phyloP scores from a whole-genome alignment of 1,139 yeast species.

The Casaregolazyma lundiana region DNA sequence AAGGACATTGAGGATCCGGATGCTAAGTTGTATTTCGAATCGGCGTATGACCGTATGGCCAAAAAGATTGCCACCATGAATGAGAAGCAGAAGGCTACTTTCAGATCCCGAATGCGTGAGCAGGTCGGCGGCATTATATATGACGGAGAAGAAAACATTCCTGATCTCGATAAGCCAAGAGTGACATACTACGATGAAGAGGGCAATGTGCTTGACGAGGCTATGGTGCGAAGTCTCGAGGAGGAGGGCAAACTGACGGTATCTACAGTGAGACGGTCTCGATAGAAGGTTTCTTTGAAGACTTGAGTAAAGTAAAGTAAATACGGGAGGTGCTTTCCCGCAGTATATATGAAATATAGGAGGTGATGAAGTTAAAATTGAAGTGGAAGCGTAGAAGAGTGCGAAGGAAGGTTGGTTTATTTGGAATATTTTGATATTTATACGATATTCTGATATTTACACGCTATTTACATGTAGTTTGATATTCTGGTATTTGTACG shows the following conservation, averaged over 20 bases:
- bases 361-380: background rate
- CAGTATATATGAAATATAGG: background rate
- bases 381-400: too few species aligned
- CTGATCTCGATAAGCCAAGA: constrained; percentile 3
- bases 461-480: too few species aligned
- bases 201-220: constrained; percentile 31
- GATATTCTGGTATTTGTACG: too few species aligned
- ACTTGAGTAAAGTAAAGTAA: too few species aligned
- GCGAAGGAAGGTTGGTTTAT: too few species aligned
- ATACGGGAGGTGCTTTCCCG: too few species aligned
- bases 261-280: background rate
- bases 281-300: too few species aligned
- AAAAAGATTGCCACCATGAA: background rate
- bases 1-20: background rate
- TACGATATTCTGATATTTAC: too few species aligned
- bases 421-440: background rate
- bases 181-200: constrained; percentile 29
- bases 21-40: background rate
- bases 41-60: background rate
- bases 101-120: background rate
- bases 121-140: constrained; percentile 3
- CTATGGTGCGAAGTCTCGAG: constrained; percentile 25
- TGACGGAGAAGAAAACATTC: constrained; percentile 2
- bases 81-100: background rate
- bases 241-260: constrained; percentile 15